phyloP scores from a whole-genome alignment of 192 early-diverging fungal genomes.

The Coemansia sp. region DNA sequence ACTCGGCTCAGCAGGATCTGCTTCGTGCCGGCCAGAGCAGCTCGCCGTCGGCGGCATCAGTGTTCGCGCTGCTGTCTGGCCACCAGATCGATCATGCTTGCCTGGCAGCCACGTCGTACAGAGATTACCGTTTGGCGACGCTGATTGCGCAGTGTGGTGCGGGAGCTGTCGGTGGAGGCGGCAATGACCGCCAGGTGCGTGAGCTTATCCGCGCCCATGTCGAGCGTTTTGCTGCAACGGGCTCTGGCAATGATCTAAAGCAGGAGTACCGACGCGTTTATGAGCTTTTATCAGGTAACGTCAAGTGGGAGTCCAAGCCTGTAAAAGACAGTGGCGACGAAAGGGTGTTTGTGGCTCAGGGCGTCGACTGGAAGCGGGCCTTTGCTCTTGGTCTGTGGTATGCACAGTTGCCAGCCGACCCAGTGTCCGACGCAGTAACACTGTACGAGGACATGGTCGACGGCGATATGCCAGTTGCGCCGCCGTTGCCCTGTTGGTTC shows the following conservation, averaged over 20 bases:
- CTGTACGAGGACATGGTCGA: slow-evolving; percentile 16
- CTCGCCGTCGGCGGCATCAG: slow-evolving; percentile 28
- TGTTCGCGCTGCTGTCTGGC: slow-evolving; percentile 60
- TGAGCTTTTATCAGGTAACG: slow-evolving; percentile 57
- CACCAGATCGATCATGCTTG: slow-evolving; percentile 66
- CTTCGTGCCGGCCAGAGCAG: slow-evolving; percentile 16
- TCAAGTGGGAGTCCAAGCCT: slow-evolving; percentile 18
- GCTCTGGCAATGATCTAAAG: slow-evolving; percentile 2
- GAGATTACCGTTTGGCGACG: slow-evolving; percentile 73
- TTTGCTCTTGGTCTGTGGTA: slow-evolving; percentile 66
- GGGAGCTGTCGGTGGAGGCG: slow-evolving; percentile 56
- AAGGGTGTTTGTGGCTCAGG: slow-evolving; percentile 29
- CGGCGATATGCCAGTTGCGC: slow-evolving; percentile 5
- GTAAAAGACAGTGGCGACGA: neutral
- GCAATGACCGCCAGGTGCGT: slow-evolving; percentile 40
- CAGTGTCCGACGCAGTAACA: slow-evolving; percentile 16
- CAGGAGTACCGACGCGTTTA: slow-evolving; percentile 56
- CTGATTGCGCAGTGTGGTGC: slow-evolving; percentile 64
- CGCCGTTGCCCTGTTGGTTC: slow-evolving; percentile 44
- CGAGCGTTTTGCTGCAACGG: slow-evolving; percentile 3
- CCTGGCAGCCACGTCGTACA: slow-evolving; percentile 57
- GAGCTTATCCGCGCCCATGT: slow-evolving; percentile 38
- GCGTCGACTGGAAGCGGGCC: slow-evolving; percentile 64
- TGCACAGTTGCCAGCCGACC: slow-evolving; percentile 42
- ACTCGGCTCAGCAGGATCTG: slow-evolving; percentile 47